phyloP scores from a whole-genome alignment of 2,329 filamentous ascomycete species.

The Escovopsis sp. region DNA sequence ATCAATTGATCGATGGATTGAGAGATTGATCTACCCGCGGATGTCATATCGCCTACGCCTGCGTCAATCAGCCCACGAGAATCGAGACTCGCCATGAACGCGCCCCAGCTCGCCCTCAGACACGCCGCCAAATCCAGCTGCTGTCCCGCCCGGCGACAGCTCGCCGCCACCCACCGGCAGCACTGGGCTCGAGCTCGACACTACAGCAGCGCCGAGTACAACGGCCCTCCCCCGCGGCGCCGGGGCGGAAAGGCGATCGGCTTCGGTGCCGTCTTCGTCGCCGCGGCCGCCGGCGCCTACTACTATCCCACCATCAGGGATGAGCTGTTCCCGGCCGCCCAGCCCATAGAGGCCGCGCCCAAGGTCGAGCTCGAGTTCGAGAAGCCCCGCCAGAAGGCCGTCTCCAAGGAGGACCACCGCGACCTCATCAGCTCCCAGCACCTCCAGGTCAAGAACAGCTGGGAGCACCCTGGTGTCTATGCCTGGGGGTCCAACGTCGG shows the following conservation, averaged over 20 bases:
- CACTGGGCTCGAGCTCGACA: slow-evolving; percentile 19
- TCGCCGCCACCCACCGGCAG: slow-evolving; percentile 10
- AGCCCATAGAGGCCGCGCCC: slow-evolving; percentile 7
- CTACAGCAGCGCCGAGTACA: slow-evolving; percentile 10
- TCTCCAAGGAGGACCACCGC: slow-evolving; percentile 55
- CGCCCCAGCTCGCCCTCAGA: slow-evolving; percentile 15
- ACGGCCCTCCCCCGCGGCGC: slow-evolving; percentile 6
- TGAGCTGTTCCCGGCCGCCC: slow-evolving; percentile 9
- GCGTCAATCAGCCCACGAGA: not conserved
- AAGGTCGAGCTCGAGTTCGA: slow-evolving; percentile 53
- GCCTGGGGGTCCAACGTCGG: slow-evolving; percentile 84
- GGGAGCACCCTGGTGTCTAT: slow-evolving; percentile 75
- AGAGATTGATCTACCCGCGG: too few species aligned
- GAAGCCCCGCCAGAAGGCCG: slow-evolving; percentile 40
- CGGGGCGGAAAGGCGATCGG: slow-evolving; percentile 17
- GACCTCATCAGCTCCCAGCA: slow-evolving; percentile 75
- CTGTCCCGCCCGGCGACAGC: slow-evolving; percentile 10
- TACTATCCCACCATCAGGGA: slow-evolving; percentile 22
- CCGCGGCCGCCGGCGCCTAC: slow-evolving; percentile 24
- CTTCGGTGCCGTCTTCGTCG: slow-evolving; percentile 21
- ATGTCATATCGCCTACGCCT: not conserved
- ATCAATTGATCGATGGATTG: too few species aligned
- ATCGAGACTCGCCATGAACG: slow-evolving; percentile 14
- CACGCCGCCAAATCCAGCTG: slow-evolving; percentile 13
- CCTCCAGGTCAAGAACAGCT: slow-evolving; percentile 71